phyloP scores from a whole-genome alignment of 2,329 filamentous ascomycete genomes.

The Phaeosphaeriaceae sp. region DNA sequence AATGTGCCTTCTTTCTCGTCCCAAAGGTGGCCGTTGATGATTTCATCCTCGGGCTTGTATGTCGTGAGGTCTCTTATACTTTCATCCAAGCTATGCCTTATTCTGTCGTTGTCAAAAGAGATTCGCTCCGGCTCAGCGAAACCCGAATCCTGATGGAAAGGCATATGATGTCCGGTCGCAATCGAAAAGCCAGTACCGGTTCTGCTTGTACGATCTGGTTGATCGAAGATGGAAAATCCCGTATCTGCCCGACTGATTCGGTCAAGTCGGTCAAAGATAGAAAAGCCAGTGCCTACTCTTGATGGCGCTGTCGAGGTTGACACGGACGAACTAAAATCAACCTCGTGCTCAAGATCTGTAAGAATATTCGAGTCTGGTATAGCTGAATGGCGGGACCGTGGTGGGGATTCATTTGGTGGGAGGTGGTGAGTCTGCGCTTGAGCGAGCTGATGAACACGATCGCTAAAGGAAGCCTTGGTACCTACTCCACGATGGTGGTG shows the following conservation, averaged over 20 bases:
- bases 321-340: slow-evolving; percentile 36
- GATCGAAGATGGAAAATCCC: slow-evolving; percentile 33
- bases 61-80: slow-evolving; percentile 23
- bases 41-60: slow-evolving; percentile 22
- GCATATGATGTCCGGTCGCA: slow-evolving; percentile 33
- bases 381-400: slow-evolving; percentile 11
- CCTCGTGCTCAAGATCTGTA: slow-evolving; percentile 40
- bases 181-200: slow-evolving; percentile 26
- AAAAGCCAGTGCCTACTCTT: slow-evolving; percentile 36
- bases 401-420: slow-evolving; percentile 5
- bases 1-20: slow-evolving; percentile 27
- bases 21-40: slow-evolving; percentile 33
- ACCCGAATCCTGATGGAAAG: slow-evolving; percentile 46
- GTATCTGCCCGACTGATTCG: slow-evolving; percentile 22
- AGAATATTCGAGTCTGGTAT: slow-evolving; percentile 30
- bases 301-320: slow-evolving; percentile 31
- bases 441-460: slow-evolving; percentile 41
- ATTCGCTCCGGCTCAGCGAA: slow-evolving; percentile 31
- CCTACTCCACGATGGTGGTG: slow-evolving; percentile 25
- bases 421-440: slow-evolving; percentile 16
- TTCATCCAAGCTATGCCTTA: slow-evolving; percentile 33
- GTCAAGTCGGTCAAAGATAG: slow-evolving; percentile 29
- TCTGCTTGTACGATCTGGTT: slow-evolving; percentile 19
- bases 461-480: slow-evolving; percentile 42
- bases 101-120: slow-evolving; percentile 32